These are phyloP conservation scores for Penicillium oxalicum DNA, from an alignment of 2,329 filamentous ascomycete species.

Conservation along the genomic window DNA sequence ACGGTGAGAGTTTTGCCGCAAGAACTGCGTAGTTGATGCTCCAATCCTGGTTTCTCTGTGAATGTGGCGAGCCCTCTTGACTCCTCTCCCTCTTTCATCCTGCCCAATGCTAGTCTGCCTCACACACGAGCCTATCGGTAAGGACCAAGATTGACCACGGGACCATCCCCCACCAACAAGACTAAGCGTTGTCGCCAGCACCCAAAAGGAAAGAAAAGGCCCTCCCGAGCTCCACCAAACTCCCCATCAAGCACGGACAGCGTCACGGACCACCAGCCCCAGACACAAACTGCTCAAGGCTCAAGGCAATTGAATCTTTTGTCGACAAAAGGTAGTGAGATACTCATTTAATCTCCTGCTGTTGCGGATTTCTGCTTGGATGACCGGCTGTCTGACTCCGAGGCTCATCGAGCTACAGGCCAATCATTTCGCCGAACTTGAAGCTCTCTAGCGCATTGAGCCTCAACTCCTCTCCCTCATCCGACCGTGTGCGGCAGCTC, in stretches of 20 bases:
- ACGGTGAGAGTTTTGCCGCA: too few species aligned
- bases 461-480: conserved; percentile 3
- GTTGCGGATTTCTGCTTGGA: neutral
- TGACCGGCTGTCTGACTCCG: conserved; percentile 2
- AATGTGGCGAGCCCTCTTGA: too few species aligned
- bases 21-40: too few species aligned
- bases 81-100: too few species aligned
- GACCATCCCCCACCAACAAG: neutral
- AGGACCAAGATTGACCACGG: too few species aligned
- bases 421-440: neutral
- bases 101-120: too few species aligned
- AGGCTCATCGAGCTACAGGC: neutral
- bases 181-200: neutral
- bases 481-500: conserved; percentile 1
- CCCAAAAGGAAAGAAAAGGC: neutral
- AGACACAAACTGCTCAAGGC: conserved; percentile 2
- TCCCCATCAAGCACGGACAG: conserved; percentile 14
- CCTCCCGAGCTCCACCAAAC: conserved; percentile 9
- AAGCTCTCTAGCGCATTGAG: conserved; percentile 6
- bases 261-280: conserved; percentile 14
- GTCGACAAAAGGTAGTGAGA: conserved; percentile 2
- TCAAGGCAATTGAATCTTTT: neutral
- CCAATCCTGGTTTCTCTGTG: too few species aligned
- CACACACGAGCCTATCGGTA: too few species aligned
- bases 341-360: neutral